A percentile compares a stretch with the other conserved stretches of the same genome.
Evolutionary conservation across 2,329 filamentous ascomycete species (phyloP).

Genomic region (Aspergillus niger): DNA sequence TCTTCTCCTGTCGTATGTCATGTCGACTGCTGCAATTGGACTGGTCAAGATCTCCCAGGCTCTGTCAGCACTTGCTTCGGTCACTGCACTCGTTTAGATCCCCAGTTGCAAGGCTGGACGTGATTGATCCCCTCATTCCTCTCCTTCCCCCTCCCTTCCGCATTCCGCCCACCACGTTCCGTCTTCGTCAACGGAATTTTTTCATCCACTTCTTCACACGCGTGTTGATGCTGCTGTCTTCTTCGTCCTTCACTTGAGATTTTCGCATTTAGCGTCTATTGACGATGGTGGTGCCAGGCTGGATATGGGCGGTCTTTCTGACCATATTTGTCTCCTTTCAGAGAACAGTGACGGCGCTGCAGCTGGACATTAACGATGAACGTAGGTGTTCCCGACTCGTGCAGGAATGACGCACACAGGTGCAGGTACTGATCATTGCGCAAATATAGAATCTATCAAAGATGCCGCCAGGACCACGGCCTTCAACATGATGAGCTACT

Average conservation of each 20-base stretch:
- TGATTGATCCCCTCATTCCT: background rate
- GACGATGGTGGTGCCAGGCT: slow-evolving; percentile 8
- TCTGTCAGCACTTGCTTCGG: background rate
- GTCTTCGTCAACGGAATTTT: background rate
- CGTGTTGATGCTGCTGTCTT: slow-evolving; percentile 3
- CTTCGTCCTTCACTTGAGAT: slow-evolving; percentile 1
- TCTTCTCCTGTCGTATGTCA: background rate
- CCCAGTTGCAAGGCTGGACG: background rate
- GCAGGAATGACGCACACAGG: background rate
- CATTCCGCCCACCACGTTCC: background rate
- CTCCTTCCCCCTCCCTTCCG: slow-evolving; percentile 4
- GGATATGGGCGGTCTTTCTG: slow-evolving; percentile 13
- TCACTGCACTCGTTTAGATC: background rate
- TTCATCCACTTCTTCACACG: background rate
- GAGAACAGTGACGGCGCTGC: slow-evolving; percentile 17
- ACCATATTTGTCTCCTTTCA: slow-evolving; percentile 12
- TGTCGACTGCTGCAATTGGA: background rate
- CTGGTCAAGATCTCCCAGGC: background rate
- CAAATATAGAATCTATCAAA: slow-evolving; percentile 34
- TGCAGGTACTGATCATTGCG: slow-evolving; percentile 1
- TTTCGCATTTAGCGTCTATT: background rate
- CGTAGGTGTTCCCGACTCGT: slow-evolving; percentile 10
- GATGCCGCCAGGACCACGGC: slow-evolving; percentile 39
- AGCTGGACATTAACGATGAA: slow-evolving; percentile 26
- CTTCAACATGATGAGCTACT: slow-evolving; percentile 43